Evolutionary conservation across 169 alveolate genomes (phyloP).

Genomic region (Plasmodium inui): DNA sequence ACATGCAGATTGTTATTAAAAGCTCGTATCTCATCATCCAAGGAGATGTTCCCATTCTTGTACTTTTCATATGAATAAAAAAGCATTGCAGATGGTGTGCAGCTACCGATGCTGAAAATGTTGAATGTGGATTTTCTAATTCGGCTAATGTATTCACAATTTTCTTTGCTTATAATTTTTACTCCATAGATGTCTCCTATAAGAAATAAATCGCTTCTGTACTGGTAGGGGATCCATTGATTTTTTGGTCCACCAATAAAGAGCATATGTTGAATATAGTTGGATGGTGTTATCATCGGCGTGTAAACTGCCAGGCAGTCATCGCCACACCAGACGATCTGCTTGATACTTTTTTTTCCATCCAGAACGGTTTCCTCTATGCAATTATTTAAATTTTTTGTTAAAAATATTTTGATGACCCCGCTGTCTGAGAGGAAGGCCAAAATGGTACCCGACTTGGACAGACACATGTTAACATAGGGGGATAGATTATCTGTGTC

Average conservation of each 20-base stretch:
- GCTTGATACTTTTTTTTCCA: conserved; percentile 66
- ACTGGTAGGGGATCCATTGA: conserved; percentile 84
- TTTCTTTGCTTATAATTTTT: conserved; percentile 77
- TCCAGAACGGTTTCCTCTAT: conserved; percentile 75
- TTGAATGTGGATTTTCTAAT: conserved; percentile 79
- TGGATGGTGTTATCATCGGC: conserved; percentile 77
- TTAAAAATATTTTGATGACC: conserved; percentile 72
- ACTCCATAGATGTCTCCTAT: conserved; percentile 82
- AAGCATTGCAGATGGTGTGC: conserved; percentile 88
- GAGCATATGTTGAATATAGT: conserved; percentile 73
- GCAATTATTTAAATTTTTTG: conserved; percentile 43
- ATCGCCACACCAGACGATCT: conserved; percentile 86
- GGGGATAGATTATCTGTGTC: conserved; percentile 19
- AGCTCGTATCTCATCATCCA: conserved; percentile 85
- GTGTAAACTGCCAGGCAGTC: conserved; percentile 83
- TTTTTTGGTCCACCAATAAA: conserved; percentile 83
- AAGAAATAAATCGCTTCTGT: conserved; percentile 75
- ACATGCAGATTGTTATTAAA: conserved; percentile 81
- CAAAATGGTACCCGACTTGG: conserved; percentile 63
- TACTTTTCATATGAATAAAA: conserved; percentile 84
- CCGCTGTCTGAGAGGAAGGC: conserved; percentile 67
- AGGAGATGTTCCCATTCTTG: conserved; percentile 82
- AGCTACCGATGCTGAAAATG: conserved; percentile 83
- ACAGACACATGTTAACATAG: conserved; percentile 58
- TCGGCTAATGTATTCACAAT: conserved; percentile 78